Percentiles rank a stretch among this genome's conserved stretches.
phyloP scores from a whole-genome alignment of 306 rosid genomes.

The Crataegus laevigata region DNA sequence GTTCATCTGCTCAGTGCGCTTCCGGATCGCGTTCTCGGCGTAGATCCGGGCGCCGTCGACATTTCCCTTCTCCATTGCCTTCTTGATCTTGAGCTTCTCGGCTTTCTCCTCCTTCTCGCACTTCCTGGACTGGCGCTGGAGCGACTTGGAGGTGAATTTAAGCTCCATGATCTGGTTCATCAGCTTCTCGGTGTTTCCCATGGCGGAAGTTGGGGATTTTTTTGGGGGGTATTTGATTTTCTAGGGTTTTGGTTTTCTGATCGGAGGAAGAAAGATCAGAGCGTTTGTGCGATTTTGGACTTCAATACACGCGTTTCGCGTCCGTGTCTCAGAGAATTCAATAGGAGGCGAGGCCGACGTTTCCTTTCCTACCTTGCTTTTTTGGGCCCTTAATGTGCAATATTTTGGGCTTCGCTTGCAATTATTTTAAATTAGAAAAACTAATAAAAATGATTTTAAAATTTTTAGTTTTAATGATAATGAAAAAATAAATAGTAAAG shows the following conservation, averaged over 20 bases:
- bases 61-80: constrained; percentile 92
- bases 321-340: not conserved
- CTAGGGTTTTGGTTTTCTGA: not conserved
- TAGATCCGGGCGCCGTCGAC: constrained; percentile 91
- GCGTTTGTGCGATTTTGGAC: not conserved
- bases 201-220: constrained; percentile 14
- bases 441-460: no score
- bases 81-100: constrained; percentile 86
- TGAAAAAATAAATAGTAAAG: no score
- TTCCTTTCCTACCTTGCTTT: not conserved
- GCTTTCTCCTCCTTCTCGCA: constrained; percentile 96
- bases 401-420: not conserved
- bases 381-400: not conserved
- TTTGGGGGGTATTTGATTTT: not conserved
- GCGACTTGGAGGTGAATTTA: constrained; percentile 89
- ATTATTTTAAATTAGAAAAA: no score
- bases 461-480: no score
- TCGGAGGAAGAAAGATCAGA: not conserved
- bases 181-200: constrained; percentile 92
- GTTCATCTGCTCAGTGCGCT: constrained; percentile 92
- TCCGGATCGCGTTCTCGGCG: constrained; percentile 93
- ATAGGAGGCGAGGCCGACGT: not conserved
- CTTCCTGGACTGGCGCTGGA: constrained; percentile 71
- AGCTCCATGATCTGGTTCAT: constrained; percentile 94
- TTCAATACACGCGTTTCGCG: not conserved